These are phyloP conservation scores for Colletotrichum lupini DNA, from an alignment of 2,329 filamentous ascomycete genomes.

Conservation along the genomic window DNA sequence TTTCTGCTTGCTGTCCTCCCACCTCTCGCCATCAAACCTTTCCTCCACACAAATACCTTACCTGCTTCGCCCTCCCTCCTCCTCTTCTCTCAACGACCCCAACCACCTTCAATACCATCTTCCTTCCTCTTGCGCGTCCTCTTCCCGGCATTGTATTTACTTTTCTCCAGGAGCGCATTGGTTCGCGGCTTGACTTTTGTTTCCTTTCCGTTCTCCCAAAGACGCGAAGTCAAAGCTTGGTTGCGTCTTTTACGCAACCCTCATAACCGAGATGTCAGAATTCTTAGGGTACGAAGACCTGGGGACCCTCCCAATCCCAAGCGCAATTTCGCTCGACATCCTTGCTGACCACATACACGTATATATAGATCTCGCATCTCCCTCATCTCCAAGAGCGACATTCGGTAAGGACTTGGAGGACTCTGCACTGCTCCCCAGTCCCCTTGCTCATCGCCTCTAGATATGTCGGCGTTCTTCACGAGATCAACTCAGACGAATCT, in stretches of 20 bases:
- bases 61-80: conserved; percentile 11
- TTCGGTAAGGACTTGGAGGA: conserved; percentile 73
- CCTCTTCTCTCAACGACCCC: conserved; percentile 16
- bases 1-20: conserved; percentile 33
- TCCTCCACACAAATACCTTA: conserved; percentile 34
- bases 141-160: conserved; percentile 20
- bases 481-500: conserved; percentile 97
- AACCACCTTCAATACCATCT: conserved; percentile 20
- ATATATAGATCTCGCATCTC: conserved; percentile 85
- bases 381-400: conserved; percentile 96
- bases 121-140: conserved; percentile 13
- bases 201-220: conserved; percentile 19
- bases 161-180: conserved; percentile 29
- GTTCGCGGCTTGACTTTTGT: conserved; percentile 33
- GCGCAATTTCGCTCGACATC: conserved; percentile 20
- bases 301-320: conserved; percentile 37
- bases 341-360: conserved; percentile 11
- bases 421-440: conserved; percentile 31
- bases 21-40: conserved; percentile 27
- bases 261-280: conserved; percentile 63
- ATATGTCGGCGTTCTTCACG: conserved; percentile 94
- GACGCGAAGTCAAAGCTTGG: conserved; percentile 40
- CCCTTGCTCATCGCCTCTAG: conserved; percentile 56
- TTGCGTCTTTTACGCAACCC: conserved; percentile 56
- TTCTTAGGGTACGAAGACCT: conserved; percentile 64